A percentile compares a stretch with the other conserved stretches of the same genome.
phyloP scores from a whole-genome alignment of 148 eudicot species.

The Rhododendron henanense region DNA sequence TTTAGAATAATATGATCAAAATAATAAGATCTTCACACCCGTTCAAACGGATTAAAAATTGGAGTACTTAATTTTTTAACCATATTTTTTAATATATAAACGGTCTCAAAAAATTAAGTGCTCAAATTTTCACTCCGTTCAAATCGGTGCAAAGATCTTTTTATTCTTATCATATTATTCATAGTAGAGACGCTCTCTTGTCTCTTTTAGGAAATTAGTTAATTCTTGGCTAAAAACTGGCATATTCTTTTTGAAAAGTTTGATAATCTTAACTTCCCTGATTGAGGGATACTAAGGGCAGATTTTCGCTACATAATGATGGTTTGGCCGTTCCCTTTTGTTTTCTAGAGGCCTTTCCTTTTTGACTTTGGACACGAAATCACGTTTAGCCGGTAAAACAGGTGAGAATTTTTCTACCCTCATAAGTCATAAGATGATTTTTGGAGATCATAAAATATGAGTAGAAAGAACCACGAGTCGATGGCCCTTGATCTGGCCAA shows the following conservation, averaged over 20 bases:
- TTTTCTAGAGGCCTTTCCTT: neutral
- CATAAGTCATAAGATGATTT: neutral
- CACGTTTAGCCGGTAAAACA: neutral
- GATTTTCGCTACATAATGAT: neutral
- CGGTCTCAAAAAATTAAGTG: too few relatives aligned
- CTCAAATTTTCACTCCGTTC: too few relatives aligned
- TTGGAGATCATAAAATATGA: neutral
- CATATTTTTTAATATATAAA: too few relatives aligned
- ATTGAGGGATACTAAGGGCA: neutral
- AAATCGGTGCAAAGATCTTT: too few relatives aligned
- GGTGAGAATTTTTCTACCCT: neutral
- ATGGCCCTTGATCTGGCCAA: too few relatives aligned
- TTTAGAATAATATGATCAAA: too few relatives aligned
- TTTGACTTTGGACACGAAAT: neutral
- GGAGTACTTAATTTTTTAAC: too few relatives aligned
- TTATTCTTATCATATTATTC: too few relatives aligned
- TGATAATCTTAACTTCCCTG: neutral
- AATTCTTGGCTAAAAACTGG: neutral
- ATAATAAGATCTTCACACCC: too few relatives aligned
- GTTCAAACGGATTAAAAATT: too few relatives aligned
- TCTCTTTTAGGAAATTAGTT: neutral
- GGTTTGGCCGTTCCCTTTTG: neutral
- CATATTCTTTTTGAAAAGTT: neutral
- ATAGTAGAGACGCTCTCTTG: neutral
- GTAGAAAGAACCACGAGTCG: neutral